Conservation (phyloP, 352 stramenopile species). For the Pilasporangium apinafurcum region DNA sequence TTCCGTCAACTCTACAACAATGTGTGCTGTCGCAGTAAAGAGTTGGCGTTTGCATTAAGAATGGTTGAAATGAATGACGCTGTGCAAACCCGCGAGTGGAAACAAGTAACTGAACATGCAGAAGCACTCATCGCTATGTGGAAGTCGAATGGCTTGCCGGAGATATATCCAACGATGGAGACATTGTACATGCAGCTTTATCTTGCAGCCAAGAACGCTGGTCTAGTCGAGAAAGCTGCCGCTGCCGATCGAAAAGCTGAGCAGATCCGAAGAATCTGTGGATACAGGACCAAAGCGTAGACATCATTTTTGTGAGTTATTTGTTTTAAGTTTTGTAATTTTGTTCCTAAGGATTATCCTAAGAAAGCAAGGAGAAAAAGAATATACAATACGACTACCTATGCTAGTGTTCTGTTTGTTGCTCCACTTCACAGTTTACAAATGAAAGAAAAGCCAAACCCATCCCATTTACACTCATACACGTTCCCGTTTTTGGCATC, state of each 20-base stretch:
- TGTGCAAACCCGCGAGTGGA: constrained; percentile 15
- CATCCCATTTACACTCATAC: too few relatives aligned
- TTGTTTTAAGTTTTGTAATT: too few relatives aligned
- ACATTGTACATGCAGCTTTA: constrained; percentile 45
- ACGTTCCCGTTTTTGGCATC: too few relatives aligned
- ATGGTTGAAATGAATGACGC: constrained; percentile 37
- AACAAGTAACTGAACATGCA: constrained; percentile 15
- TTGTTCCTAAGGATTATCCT: too few relatives aligned
- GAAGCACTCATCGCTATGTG: constrained; percentile 29
- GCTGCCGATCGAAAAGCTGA: constrained; percentile 5
- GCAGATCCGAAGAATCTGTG: constrained; percentile 21
- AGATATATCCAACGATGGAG: constrained; percentile 32
- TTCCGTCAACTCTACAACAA: not conserved
- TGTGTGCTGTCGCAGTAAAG: constrained; percentile 15
- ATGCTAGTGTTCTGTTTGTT: too few relatives aligned
- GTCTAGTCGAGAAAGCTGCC: constrained; percentile 7
- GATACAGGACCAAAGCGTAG: constrained; percentile 10
- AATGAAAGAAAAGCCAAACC: too few relatives aligned
- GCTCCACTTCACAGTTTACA: too few relatives aligned
- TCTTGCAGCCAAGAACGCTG: constrained; percentile 22
- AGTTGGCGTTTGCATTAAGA: constrained; percentile 31
- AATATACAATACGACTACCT: too few relatives aligned
- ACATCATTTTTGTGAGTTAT: too few relatives aligned
- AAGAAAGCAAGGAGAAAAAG: too few relatives aligned
- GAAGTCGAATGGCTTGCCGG: constrained; percentile 16